These are phyloP conservation scores for Candida vartiovaarae DNA, from an alignment of 805 yeast species.

Conservation along the genomic window DNA sequence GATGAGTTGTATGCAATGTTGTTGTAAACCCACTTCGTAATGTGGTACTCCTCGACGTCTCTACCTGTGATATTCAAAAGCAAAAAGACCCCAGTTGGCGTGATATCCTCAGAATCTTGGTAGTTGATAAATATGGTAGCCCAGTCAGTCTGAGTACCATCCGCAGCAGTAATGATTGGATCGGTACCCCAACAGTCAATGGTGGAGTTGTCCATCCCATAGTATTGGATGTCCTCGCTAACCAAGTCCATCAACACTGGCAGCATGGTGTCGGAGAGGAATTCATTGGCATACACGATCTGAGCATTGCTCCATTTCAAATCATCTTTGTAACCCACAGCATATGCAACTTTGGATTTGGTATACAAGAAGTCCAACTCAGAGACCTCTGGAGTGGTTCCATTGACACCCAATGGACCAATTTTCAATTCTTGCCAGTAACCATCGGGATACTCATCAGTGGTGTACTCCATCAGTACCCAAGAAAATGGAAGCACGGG, in stretches of 20 bases:
- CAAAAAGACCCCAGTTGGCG: constrained; percentile 19
- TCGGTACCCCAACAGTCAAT: constrained; percentile 22
- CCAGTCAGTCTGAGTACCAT: constrained; percentile 13
- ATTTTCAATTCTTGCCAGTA: constrained; percentile 21
- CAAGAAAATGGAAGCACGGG: constrained; percentile 18
- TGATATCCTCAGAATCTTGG: constrained; percentile 20
- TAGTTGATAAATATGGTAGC: constrained; percentile 16
- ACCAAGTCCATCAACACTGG: constrained; percentile 12
- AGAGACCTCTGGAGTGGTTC: constrained; percentile 5
- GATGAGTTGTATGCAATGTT: constrained; percentile 17
- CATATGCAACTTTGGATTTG: constrained; percentile 15
- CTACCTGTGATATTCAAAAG: constrained; percentile 20
- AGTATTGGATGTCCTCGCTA: constrained; percentile 15
- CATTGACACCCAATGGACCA: constrained; percentile 17
- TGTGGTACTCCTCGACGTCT: constrained; percentile 8
- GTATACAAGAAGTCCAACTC: constrained; percentile 15
- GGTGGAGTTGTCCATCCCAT: constrained; percentile 17
- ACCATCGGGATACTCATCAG: constrained; percentile 19
- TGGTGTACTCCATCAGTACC: constrained; percentile 20
- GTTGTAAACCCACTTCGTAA: constrained; percentile 20
- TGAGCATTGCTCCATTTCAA: constrained; percentile 9
- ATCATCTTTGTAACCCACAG: constrained; percentile 17
- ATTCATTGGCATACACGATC: constrained; percentile 4
- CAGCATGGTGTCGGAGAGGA: constrained; percentile 7
- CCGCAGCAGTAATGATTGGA: constrained; percentile 17